Evolutionary conservation across 1,284 basidiomycete species (phyloP).

Genomic region (Lignosus rhinocerotis): DNA sequence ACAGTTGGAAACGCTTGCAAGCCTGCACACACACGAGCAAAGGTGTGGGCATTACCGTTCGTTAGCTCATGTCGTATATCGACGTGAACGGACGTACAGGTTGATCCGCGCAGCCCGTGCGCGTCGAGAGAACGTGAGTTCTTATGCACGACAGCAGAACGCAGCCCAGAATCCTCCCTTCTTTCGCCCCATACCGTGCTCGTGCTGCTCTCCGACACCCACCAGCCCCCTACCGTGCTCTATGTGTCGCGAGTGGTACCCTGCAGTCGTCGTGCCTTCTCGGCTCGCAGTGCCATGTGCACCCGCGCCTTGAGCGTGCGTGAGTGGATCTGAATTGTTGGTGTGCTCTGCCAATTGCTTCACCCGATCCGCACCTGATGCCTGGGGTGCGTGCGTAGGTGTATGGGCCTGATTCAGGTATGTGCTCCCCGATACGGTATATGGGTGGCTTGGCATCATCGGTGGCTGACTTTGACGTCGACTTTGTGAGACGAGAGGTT

Average conservation of each 20-base stretch:
- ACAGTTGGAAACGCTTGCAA: slow-evolving; percentile 22
- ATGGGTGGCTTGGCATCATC: slow-evolving; percentile 52
- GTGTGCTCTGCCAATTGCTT: slow-evolving; percentile 21
- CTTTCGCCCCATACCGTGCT: slow-evolving; percentile 49
- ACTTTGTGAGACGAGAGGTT: slow-evolving; percentile 60
- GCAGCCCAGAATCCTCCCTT: slow-evolving; percentile 56
- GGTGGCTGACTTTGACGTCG: slow-evolving; percentile 65
- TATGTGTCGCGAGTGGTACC: too few relatives aligned
- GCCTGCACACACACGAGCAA: slow-evolving; percentile 6
- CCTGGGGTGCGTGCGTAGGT: too few relatives aligned
- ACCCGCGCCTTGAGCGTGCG: slow-evolving; percentile 54
- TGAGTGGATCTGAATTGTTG: slow-evolving; percentile 57
- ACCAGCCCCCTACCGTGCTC: too few relatives aligned
- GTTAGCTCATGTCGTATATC: not conserved
- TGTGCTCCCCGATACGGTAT: slow-evolving; percentile 59
- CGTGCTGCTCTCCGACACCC: slow-evolving; percentile 56
- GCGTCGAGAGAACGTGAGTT: slow-evolving; percentile 17
- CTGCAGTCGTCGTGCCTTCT: slow-evolving; percentile 29
- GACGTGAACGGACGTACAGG: slow-evolving; percentile 20
- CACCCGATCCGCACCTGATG: slow-evolving; percentile 34
- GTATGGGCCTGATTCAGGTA: too few relatives aligned
- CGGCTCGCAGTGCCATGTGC: slow-evolving; percentile 43
- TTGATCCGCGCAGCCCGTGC: slow-evolving; percentile 27
- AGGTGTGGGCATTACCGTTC: not conserved
- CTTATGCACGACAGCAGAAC: slow-evolving; percentile 72